phyloP scores from a whole-genome alignment of 2,329 filamentous ascomycete genomes.

The Beauveria sp. region DNA sequence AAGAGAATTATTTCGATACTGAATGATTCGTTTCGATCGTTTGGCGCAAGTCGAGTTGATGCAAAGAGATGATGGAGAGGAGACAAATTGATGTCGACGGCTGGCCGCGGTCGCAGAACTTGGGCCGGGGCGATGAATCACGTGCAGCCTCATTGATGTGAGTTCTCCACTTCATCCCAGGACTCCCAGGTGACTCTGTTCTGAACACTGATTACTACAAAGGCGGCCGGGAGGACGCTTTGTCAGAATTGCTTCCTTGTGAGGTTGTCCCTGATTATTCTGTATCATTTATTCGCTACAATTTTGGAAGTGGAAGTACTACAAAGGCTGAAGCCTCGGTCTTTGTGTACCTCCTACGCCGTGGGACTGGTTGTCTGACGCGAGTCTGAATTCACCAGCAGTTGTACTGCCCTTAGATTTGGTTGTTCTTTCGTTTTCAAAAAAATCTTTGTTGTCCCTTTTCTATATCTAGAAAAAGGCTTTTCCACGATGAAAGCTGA shows the following conservation, averaged over 20 bases:
- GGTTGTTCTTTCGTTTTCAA: not conserved
- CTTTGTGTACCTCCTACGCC: too few relatives aligned
- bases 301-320: too few relatives aligned
- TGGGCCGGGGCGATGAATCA: not conserved
- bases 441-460: not conserved
- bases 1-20: not conserved
- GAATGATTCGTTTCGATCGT: not conserved
- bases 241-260: too few relatives aligned
- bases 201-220: too few relatives aligned
- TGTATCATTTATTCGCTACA: too few relatives aligned
- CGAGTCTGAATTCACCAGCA: too few relatives aligned
- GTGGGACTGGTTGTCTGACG: too few relatives aligned
- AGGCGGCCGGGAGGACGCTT: too few relatives aligned
- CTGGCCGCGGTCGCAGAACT: not conserved
- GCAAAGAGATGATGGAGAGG: not conserved
- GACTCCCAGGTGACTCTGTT: too few relatives aligned
- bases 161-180: not conserved
- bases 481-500: not conserved
- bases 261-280: too few relatives aligned
- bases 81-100: not conserved
- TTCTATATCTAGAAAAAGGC: too few relatives aligned
- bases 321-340: too few relatives aligned
- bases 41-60: not conserved
- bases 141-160: not conserved
- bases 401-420: not conserved